These are phyloP conservation scores for Jackrogersella minutella DNA, from an alignment of 495 filamentous ascomycete species.

Conservation along the genomic window DNA sequence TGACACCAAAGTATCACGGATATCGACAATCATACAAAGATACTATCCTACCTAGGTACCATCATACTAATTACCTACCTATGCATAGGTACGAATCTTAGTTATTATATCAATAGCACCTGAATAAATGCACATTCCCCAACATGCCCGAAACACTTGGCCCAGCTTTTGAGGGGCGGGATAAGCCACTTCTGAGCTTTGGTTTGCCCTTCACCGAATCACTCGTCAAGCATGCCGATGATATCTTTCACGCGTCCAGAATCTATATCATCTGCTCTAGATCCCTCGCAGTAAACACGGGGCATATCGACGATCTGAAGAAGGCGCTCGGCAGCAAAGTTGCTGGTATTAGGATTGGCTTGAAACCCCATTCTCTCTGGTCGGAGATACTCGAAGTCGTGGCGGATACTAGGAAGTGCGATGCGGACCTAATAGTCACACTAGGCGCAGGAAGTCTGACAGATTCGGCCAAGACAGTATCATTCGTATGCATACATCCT, in stretches of 20 bases:
- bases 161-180: constrained; percentile 34
- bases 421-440: constrained; percentile 64
- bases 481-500: constrained; percentile 51
- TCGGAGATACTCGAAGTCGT: constrained; percentile 64
- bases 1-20: constrained; percentile 4
- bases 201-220: constrained; percentile 47
- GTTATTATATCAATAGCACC: too few relatives aligned
- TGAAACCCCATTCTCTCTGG: constrained; percentile 65
- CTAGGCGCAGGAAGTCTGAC: constrained; percentile 67
- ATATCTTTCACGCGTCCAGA: constrained; percentile 53
- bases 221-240: constrained; percentile 48
- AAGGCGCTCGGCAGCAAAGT: constrained; percentile 50
- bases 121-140: neutral
- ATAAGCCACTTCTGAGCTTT: constrained; percentile 45
- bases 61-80: neutral
- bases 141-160: constrained; percentile 33
- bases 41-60: neutral
- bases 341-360: constrained; percentile 61
- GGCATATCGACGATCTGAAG: constrained; percentile 52
- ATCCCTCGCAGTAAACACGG: constrained; percentile 60
- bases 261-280: constrained; percentile 66
- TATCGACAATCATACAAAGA: neutral
- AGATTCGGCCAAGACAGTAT: constrained; percentile 65
- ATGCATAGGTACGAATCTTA: too few relatives aligned
- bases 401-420: constrained; percentile 49